Percentiles rank a stretch among this genome's conserved stretches.
Conservation (phyloP, 345 rosid species). For the Schrenkiella parvula region DNA sequence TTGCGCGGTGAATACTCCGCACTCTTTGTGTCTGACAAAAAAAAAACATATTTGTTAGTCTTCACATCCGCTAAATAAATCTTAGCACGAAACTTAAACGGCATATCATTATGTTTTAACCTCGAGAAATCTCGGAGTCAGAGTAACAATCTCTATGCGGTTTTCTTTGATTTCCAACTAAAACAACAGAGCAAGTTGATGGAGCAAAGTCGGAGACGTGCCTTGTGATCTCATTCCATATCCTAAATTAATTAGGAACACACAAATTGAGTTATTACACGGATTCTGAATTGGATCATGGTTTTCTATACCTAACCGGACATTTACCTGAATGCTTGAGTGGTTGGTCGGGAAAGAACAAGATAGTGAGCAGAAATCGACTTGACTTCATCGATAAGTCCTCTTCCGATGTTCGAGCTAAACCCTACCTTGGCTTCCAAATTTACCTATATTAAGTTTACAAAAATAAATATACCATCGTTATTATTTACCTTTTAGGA, state of each 20-base stretch:
- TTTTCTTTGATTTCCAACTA: constrained; percentile 45
- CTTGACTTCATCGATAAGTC: constrained; percentile 66
- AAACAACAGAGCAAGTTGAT: constrained; percentile 57
- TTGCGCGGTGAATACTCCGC: constrained; percentile 56
- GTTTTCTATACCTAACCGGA: background rate
- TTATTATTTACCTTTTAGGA: background rate
- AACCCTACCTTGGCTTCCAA: constrained; percentile 86
- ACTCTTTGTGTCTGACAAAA: constrained; percentile 7
- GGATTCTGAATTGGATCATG: background rate
- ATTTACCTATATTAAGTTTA: constrained; percentile 53
- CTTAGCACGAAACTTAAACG: background rate
- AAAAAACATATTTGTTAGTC: background rate
- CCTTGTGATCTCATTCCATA: constrained; percentile 40
- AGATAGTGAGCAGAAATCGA: constrained; percentile 70
- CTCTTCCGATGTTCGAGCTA: constrained; percentile 54
- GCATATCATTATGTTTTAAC: constrained; percentile 24
- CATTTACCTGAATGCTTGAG: constrained; percentile 21
- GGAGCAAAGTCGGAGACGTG: constrained; percentile 61
- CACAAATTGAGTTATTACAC: background rate
- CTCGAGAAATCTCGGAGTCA: constrained; percentile 34
- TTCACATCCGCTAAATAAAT: background rate
- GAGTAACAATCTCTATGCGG: constrained; percentile 28
- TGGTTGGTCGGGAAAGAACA: constrained; percentile 55
- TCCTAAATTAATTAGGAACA: constrained; percentile 32
- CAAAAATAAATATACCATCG: background rate